phyloP scores from a whole-genome alignment of 108 stramenopile species.

The Fragilaria crotonensis region DNA sequence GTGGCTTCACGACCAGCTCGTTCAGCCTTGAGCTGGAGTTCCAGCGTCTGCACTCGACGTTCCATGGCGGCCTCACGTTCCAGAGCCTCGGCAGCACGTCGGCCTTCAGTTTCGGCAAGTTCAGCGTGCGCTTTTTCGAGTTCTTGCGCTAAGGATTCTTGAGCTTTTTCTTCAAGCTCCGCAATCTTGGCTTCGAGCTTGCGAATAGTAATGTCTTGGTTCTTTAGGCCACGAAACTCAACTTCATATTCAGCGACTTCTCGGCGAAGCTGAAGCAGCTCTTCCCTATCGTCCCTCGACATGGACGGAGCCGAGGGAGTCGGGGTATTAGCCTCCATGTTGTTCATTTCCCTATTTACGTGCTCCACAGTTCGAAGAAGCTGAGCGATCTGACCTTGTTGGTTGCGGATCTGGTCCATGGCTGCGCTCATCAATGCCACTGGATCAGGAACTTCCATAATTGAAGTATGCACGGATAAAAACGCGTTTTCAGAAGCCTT shows the following conservation, averaged over 20 bases:
- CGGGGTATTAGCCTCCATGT: constrained; percentile 8
- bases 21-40: constrained; percentile 79
- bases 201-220: constrained; percentile 89
- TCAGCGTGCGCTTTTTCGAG: constrained; percentile 74
- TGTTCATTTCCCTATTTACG: constrained; percentile 38
- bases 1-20: constrained; percentile 75
- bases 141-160: constrained; percentile 56
- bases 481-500: constrained; percentile 58
- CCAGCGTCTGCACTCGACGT: constrained; percentile 58
- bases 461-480: constrained; percentile 26
- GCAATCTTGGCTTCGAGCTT: constrained; percentile 76
- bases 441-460: constrained; percentile 56
- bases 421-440: constrained; percentile 24
- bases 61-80: constrained; percentile 81
- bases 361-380: constrained; percentile 51
- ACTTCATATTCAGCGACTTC: constrained; percentile 90
- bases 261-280: constrained; percentile 65
- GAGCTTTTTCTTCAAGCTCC: constrained; percentile 55
- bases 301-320: constrained; percentile 7
- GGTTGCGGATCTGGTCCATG: constrained; percentile 34
- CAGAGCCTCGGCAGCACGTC: constrained; percentile 73
- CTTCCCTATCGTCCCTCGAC: constrained; percentile 55
- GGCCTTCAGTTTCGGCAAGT: constrained; percentile 74
- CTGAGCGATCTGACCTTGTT: constrained; percentile 42
- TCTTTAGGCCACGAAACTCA: constrained; percentile 81